Percentiles rank a stretch among this genome's conserved stretches.
These are phyloP conservation scores for Triticum dicoccoides DNA, from an alignment of 176 grass and related monocot genomes.

Conservation along the genomic window DNA sequence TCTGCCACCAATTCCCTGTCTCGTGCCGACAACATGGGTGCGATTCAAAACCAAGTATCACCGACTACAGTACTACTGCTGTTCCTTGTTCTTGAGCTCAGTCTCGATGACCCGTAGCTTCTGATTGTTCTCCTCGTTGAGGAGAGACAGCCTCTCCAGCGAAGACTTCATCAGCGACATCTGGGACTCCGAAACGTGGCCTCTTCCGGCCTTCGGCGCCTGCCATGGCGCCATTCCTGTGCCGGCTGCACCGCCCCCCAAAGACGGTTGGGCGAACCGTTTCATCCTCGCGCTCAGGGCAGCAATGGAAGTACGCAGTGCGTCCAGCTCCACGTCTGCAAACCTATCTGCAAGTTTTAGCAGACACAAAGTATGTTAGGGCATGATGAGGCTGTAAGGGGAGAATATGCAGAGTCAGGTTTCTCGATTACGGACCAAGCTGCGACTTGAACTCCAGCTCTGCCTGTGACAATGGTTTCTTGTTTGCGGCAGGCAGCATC, in stretches of 20 bases:
- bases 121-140: constrained; percentile 72
- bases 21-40: background rate
- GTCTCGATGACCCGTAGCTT: constrained; percentile 77
- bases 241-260: background rate
- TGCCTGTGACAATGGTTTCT: constrained; percentile 83
- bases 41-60: constrained; percentile 1
- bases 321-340: constrained; percentile 74
- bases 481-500: constrained; percentile 75
- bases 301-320: constrained; percentile 65
- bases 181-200: constrained; percentile 55
- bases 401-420: background rate
- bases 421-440: constrained; percentile 52
- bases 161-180: constrained; percentile 74
- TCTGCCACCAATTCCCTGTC: background rate
- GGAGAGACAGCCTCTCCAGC: constrained; percentile 64
- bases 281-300: constrained; percentile 72
- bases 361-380: background rate
- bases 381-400: background rate
- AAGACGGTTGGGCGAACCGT: constrained; percentile 29
- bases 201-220: constrained; percentile 26
- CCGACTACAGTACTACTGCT: constrained; percentile 12
- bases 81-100: constrained; percentile 61
- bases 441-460: constrained; percentile 89
- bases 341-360: constrained; percentile 65
- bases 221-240: constrained; percentile 26